A percentile compares a stretch with the other conserved stretches of the same genome.
Evolutionary conservation across 192 early-diverging fungal species (phyloP).

Genomic region (Geosiphon pyriformis): DNA sequence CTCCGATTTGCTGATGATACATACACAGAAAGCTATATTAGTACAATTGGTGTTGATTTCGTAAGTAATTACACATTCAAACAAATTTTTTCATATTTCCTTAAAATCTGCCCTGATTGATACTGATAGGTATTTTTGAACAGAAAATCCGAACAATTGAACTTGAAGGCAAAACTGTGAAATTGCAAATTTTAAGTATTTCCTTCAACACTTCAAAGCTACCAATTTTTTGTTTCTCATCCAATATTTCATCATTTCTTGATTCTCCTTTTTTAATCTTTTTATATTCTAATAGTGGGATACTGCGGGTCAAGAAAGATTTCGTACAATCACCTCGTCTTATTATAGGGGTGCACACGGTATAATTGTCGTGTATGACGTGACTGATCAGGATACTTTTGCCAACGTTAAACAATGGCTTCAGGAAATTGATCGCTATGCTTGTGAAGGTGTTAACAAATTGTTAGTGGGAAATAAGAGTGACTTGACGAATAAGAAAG

Average conservation of each 20-base stretch:
- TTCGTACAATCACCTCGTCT: conserved; percentile 96
- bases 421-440: conserved; percentile 97
- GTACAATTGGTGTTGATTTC: conserved; percentile 99
- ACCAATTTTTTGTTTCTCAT: background rate
- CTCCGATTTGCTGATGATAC: conserved; percentile 98
- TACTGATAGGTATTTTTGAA: background rate
- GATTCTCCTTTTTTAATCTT: background rate
- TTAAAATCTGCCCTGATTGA: background rate
- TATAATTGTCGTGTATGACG: conserved; percentile 98
- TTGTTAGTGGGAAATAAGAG: conserved; percentile 98
- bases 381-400: conserved; percentile 93
- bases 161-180: conserved; percentile 96
- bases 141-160: conserved; percentile 99
- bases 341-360: conserved; percentile 99
- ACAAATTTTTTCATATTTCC: background rate
- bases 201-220: no score
- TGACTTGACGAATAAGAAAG: conserved; percentile 90
- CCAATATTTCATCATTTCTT: background rate
- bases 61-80: conserved; percentile 45
- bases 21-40: conserved; percentile 97
- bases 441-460: conserved; percentile 96
- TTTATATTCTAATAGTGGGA: conserved; percentile 65
- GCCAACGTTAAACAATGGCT: conserved; percentile 98
- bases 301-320: conserved; percentile 97
- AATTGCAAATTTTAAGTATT: conserved; percentile 84